phyloP scores from a whole-genome alignment of 345 rosid genomes.

The Camelina sativa region DNA sequence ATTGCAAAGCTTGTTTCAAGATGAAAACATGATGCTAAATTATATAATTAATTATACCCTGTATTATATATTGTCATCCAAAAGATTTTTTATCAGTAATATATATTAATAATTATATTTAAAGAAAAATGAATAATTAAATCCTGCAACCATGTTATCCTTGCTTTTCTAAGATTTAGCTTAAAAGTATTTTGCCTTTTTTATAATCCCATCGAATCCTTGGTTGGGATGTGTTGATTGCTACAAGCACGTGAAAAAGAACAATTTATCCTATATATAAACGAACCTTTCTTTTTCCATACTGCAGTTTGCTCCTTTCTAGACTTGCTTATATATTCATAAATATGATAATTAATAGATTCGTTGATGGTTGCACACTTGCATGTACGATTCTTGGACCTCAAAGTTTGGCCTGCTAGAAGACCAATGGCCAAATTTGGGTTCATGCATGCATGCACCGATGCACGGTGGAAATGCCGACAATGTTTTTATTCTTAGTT shows the following conservation, averaged over 20 bases:
- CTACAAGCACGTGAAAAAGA: conserved; percentile 37
- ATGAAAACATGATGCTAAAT: conserved; percentile 1
- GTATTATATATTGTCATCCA: neutral
- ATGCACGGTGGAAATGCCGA: conserved; percentile 14
- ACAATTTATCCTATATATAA: conserved; percentile 22
- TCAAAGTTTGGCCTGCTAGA: conserved; percentile 32
- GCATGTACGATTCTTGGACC: conserved; percentile 36
- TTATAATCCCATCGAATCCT: conserved; percentile 42
- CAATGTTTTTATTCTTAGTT: neutral
- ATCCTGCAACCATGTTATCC: neutral
- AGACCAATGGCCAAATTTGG: conserved; percentile 36
- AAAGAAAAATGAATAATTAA: neutral
- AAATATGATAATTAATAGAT: neutral
- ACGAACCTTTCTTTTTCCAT: conserved; percentile 25
- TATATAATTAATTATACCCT: neutral
- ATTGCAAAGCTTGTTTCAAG: neutral
- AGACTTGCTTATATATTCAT: conserved; percentile 20
- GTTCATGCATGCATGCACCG: conserved; percentile 34
- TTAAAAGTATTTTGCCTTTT: neutral
- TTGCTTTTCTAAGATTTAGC: neutral
- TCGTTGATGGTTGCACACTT: conserved; percentile 33
- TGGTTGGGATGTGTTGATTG: conserved; percentile 33
- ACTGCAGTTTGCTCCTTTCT: conserved; percentile 25
- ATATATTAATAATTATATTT: neutral
- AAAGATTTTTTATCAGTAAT: neutral